These are phyloP conservation scores for Diaporthe australafricana DNA, from an alignment of 2,329 filamentous ascomycete species.

Conservation along the genomic window DNA sequence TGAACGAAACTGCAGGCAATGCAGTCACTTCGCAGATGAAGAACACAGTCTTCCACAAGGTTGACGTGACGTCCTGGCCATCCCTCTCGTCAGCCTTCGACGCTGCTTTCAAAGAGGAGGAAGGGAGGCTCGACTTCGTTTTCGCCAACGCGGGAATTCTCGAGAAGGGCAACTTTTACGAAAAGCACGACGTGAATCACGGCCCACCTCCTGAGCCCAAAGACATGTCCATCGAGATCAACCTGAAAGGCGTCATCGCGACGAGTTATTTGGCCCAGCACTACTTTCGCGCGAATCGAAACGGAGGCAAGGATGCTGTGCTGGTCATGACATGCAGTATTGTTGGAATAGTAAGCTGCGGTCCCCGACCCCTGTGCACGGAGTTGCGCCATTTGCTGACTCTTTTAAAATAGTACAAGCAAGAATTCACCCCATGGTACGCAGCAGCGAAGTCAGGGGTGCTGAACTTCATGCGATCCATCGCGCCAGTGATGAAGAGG, in stretches of 20 bases:
- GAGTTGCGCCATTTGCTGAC: not conserved
- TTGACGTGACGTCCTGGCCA: slow-evolving; percentile 1
- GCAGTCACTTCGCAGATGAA: not conserved
- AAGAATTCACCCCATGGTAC: slow-evolving; percentile 1
- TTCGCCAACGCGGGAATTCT: slow-evolving; percentile 12
- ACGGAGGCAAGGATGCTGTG: not conserved
- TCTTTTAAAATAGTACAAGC: not conserved
- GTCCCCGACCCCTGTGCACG: accelerated
- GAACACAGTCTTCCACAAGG: not conserved
- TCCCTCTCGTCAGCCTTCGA: not conserved
- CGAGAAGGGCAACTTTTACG: slow-evolving; percentile 4
- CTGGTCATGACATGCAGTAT: slow-evolving; percentile 2
- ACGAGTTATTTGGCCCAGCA: not conserved
- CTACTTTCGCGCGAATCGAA: not conserved
- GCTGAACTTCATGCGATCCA: slow-evolving; percentile 11
- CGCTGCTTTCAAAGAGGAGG: not conserved
- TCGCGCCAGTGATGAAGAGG: not conserved
- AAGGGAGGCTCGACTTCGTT: not conserved
- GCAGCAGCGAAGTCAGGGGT: not conserved
- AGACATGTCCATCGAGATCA: slow-evolving; percentile 3
- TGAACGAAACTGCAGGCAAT: not conserved
- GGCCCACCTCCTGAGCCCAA: not conserved
- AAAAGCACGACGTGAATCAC: not conserved
- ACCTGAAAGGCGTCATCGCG: slow-evolving; percentile 1
- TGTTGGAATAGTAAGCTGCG: not conserved